Evolutionary conservation across 805 yeast species (phyloP), one percentile per base, ranked within the genome.

Genomic region (Cyberlindnera amylophila): DNA sequence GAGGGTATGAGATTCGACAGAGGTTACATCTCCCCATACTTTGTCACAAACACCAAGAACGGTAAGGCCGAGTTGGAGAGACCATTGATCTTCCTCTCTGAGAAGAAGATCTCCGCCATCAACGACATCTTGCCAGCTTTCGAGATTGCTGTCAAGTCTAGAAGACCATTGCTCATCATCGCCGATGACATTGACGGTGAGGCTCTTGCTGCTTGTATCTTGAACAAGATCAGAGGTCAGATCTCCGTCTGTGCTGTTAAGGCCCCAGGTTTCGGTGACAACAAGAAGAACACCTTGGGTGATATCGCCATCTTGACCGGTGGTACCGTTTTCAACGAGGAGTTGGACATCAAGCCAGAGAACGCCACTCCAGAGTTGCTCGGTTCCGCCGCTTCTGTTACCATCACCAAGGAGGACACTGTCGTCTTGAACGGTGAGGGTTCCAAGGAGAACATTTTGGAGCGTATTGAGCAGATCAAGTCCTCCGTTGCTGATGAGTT

Each of bases 1-100:
- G 98, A 91, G 74, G 99, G 99, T 74, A 91, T 91, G 99, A 83
- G 91, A 72, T 93, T 93, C 62, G 98, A 93, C 75, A 86, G 98
- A 65, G 99, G 99, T 61, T 91, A 79, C 78, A 91, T 93, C 62
- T 89, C 97, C 36, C 98, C 98, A 47, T 93, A 91, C 78, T 91
- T 91, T 70, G 88, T 89, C 87, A 68, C 79, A 95, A 65, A 93
- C 91, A 77, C 93, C 66, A 77, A 79, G 66, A 54, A 46, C 43
- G 96, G 93, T 63, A 91, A 93, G 76, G 93, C 87, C 51, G 98
- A 93, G 74, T 90, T 91, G 54, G 97, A 90, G 73, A 87, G 86
- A 72, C 98, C 99, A 51, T 75, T 90, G 65, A 56, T 91, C 50
- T 74, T 91, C 64, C 75, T 91, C 52, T 51, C 57, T 80, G 89